Conservation (phyloP, 1,139 yeast genomes). For the Saccharomyces hybrid region DNA sequence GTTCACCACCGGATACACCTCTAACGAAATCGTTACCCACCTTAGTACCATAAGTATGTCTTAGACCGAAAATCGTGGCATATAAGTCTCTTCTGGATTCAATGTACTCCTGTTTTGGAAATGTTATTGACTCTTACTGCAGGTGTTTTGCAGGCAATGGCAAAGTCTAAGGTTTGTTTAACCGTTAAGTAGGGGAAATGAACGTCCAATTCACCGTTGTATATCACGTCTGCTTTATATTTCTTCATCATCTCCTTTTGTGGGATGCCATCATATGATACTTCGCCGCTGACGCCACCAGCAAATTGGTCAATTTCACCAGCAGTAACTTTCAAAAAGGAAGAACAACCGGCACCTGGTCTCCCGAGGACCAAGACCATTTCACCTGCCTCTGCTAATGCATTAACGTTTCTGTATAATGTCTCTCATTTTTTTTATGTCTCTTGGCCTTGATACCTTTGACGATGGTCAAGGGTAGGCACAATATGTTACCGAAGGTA, state of each 20-base stretch:
- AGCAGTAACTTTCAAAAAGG: conserved; percentile 47
- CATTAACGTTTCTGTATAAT: conserved; percentile 40
- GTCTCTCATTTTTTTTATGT: conserved; percentile 30
- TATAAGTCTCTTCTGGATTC: conserved; percentile 42
- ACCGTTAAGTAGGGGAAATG: conserved; percentile 50
- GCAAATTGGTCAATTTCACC: conserved; percentile 38
- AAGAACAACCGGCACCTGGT: conserved; percentile 64
- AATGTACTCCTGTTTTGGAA: conserved; percentile 40
- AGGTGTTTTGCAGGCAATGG: conserved; percentile 37
- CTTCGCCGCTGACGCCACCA: conserved; percentile 31
- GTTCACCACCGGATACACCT: conserved; percentile 82
- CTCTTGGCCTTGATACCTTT: conserved; percentile 21
- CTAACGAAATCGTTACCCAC: conserved; percentile 67
- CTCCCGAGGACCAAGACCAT: conserved; percentile 56
- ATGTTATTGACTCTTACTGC: conserved; percentile 35
- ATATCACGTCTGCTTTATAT: conserved; percentile 44
- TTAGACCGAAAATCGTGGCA: conserved; percentile 49
- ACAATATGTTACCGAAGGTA: conserved; percentile 43
- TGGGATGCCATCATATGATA: conserved; percentile 45
- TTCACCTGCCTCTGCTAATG: conserved; percentile 48
- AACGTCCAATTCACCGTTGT: conserved; percentile 46
- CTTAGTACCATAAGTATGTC: conserved; percentile 59
- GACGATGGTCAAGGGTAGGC: conserved; percentile 34
- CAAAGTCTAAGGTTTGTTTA: conserved; percentile 42
- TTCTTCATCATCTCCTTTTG: conserved; percentile 42